Evolutionary conservation across 2,329 filamentous ascomycete genomes (phyloP).

Genomic region (Botryotinia globosa): DNA sequence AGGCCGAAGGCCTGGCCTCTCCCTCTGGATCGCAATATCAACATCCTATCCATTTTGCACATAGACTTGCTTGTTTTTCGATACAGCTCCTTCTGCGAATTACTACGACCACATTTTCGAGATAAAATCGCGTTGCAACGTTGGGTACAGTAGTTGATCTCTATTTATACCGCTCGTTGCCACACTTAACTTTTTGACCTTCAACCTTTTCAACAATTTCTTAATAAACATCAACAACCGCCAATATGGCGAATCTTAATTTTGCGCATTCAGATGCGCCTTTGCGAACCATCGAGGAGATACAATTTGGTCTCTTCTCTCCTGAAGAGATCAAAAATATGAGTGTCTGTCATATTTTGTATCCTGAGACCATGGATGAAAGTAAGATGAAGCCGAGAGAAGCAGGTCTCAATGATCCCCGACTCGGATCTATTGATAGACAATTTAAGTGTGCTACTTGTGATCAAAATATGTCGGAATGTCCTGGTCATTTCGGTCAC

Average conservation of each 20-base stretch:
- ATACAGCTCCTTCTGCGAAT: conserved; percentile 17
- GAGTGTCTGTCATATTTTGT: conserved; percentile 94
- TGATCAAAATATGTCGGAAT: conserved; percentile 91
- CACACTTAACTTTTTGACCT: conserved; percentile 18
- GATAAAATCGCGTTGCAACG: conserved; percentile 31
- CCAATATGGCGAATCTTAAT: conserved; percentile 84
- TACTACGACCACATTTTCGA: conserved; percentile 20
- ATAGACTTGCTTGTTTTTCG: conserved; percentile 27
- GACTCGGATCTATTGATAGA: conserved; percentile 93
- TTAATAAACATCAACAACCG: conserved; percentile 22
- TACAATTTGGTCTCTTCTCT: conserved; percentile 96
- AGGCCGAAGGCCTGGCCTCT: conserved; percentile 33
- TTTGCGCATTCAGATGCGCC: conserved; percentile 92
- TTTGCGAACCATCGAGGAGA: conserved; percentile 96
- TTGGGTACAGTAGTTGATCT: conserved; percentile 23
- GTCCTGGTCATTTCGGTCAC: conserved; percentile 96
- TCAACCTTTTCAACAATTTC: conserved; percentile 10
- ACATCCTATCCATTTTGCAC: conserved; percentile 30
- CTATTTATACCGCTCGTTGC: conserved; percentile 23
- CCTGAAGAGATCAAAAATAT: conserved; percentile 99
- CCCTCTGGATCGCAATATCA: conserved; percentile 35
- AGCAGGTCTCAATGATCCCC: conserved; percentile 90
- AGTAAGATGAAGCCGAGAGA: conserved; percentile 86
- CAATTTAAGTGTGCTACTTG: conserved; percentile 96
- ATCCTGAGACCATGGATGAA: conserved; percentile 99